These are phyloP conservation scores for Radiomyces spectabilis DNA, from an alignment of 192 early-diverging fungal species.

Conservation along the genomic window DNA sequence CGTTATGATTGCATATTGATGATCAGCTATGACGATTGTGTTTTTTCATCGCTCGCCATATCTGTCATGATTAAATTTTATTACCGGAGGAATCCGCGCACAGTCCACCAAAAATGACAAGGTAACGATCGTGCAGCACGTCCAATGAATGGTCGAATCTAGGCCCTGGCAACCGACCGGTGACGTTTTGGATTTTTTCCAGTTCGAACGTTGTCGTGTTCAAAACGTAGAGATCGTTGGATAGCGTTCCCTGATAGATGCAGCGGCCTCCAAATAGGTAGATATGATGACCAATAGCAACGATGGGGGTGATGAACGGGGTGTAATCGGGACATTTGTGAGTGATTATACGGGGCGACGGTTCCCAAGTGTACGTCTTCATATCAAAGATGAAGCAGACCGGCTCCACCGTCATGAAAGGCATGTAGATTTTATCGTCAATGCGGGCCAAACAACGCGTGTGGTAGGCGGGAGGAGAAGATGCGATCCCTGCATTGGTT, in stretches of 20 bases:
- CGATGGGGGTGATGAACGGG: constrained; percentile 8
- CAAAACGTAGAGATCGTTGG: constrained; percentile 8
- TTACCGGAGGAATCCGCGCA: constrained; percentile 14
- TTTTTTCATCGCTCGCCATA: too few species aligned
- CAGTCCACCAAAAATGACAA: constrained; percentile 18
- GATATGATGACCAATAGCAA: constrained; percentile 4
- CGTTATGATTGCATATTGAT: too few species aligned
- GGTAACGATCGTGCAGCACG: constrained; percentile 7
- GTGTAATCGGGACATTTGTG: neutral
- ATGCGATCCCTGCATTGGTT: too few species aligned
- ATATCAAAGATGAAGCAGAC: constrained; percentile 13
- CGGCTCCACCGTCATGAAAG: constrained; percentile 15
- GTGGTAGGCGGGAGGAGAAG: neutral
- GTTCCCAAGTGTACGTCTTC: constrained; percentile 1
- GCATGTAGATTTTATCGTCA: constrained; percentile 9
- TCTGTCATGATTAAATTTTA: too few species aligned
- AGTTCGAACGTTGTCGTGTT: neutral
- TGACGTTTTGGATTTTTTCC: constrained; percentile 1
- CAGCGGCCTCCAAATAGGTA: constrained; percentile 16
- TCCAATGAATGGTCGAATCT: constrained; percentile 15
- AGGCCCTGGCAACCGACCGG: constrained; percentile 8
- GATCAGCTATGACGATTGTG: too few species aligned
- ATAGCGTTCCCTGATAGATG: constrained; percentile 1
- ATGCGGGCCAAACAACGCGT: neutral
- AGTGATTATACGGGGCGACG: neutral